Evolutionary conservation across 805 yeast genomes (phyloP).

Genomic region (Kluyveromyces lactis): DNA sequence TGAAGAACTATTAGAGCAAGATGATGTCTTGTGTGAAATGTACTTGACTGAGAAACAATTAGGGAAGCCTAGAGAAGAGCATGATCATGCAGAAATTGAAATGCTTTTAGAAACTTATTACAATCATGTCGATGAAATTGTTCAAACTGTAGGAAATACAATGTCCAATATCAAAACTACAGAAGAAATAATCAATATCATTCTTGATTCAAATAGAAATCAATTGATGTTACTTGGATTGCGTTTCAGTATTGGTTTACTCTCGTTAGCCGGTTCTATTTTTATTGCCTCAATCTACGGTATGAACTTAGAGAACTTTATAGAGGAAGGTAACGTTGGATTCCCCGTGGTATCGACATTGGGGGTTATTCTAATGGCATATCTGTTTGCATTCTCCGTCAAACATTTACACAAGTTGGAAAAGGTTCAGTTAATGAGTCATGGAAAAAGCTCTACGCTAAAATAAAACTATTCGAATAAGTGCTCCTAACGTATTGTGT

Average conservation of each 20-base stretch:
- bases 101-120: slow-evolving; percentile 85
- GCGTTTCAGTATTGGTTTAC: slow-evolving; percentile 71
- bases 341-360: slow-evolving; percentile 41
- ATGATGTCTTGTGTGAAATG: slow-evolving; percentile 76
- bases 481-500: too few relatives aligned
- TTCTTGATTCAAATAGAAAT: slow-evolving; percentile 88
- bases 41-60: slow-evolving; percentile 57
- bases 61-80: slow-evolving; percentile 40
- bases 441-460: slow-evolving; percentile 6
- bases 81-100: slow-evolving; percentile 83
- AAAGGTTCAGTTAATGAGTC: slow-evolving; percentile 60
- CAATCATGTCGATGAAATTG: slow-evolving; percentile 87
- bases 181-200: slow-evolving; percentile 89
- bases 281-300: slow-evolving; percentile 86
- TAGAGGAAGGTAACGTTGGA: slow-evolving; percentile 75
- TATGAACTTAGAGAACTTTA: slow-evolving; percentile 88
- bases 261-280: slow-evolving; percentile 74
- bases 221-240: slow-evolving; percentile 84
- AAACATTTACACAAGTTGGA: slow-evolving; percentile 56
- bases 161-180: slow-evolving; percentile 82
- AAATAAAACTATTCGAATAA: not conserved
- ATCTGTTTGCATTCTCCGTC: slow-evolving; percentile 47
- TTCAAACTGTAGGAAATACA: slow-evolving; percentile 74
- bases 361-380: slow-evolving; percentile 35
- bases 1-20: slow-evolving; percentile 79